Evolutionary conservation across 371 early-diverging fungal species (phyloP).

Genomic region (Mucor sp.): DNA sequence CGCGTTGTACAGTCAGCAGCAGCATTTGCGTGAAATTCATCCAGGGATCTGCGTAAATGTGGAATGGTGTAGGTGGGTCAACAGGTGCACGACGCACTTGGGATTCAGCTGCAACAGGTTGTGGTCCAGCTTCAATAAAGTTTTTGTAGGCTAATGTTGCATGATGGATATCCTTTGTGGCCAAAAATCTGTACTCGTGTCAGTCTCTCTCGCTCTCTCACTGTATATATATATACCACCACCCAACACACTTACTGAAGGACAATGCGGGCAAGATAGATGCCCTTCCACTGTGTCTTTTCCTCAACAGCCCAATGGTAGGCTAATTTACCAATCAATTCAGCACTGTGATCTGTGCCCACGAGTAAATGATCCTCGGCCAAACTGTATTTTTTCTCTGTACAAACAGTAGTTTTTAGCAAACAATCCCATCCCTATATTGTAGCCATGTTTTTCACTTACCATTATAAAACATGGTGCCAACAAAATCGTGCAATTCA

Average conservation of each 20-base stretch:
- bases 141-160: conserved; percentile 68
- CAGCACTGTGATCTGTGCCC: conserved; percentile 80
- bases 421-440: not conserved
- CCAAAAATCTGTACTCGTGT: conserved; percentile 45
- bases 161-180: conserved; percentile 71
- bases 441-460: conserved; percentile 9
- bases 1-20: conserved; percentile 70
- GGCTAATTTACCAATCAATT: conserved; percentile 69
- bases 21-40: conserved; percentile 73
- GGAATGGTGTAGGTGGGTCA: conserved; percentile 33
- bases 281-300: conserved; percentile 59
- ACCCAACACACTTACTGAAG: conserved; percentile 63
- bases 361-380: conserved; percentile 79
- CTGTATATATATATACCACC: too few relatives aligned
- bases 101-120: conserved; percentile 32
- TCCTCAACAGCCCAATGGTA: conserved; percentile 74
- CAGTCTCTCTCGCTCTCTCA: not conserved
- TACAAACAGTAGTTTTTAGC: not conserved
- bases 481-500: conserved; percentile 84
- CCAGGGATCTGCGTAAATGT: conserved; percentile 63
- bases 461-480: conserved; percentile 70
- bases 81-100: conserved; percentile 43
- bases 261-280: conserved; percentile 79
- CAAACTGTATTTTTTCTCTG: conserved; percentile 61
- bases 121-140: conserved; percentile 48